Evolutionary conservation across 2,329 filamentous ascomycete genomes (phyloP), one percentile per base, ranked within the genome.

Genomic region (Exophiala viscosa): DNA sequence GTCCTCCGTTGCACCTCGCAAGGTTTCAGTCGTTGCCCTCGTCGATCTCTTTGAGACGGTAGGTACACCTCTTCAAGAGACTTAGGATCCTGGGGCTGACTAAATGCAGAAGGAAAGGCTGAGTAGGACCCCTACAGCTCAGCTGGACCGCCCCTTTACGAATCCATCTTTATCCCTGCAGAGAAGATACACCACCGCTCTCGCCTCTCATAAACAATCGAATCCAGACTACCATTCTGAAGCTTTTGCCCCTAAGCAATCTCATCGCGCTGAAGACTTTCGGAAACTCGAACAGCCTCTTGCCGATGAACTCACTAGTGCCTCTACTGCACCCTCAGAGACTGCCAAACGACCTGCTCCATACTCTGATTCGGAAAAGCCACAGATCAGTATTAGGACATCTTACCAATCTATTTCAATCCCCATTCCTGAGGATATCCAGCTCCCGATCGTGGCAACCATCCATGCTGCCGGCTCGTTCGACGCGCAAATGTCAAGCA

Each of bases 31-130:
- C 17, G 48, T 55, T 33, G 32, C 36, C 28, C 55, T 60, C 8
- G 46, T 59, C 20, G 44, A 33, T 36, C 31, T 48, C 44, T 58
- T 58, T 34, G 58, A 60, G 46, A 51, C 40, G 18, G 58, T 59
- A 50, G 23, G 55, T 4, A 10, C 35, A 34, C 32, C 17, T 31
- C 38, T 34, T 5, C 23, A 28, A 28, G 23, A 28, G 15, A 2
- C 45, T 46, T n/a, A 8, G 10, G 10, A 36, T 17, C 13, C 31
- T 15, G 20, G 15, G n/a, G 23, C 31, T 50, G 35, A 48, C 34
- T 32, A 6, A 44, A n/a, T 20, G 13, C 34, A 57, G 55, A 55
- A 50, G 52, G 58, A 52, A 39, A 46, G 35, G 8, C 42, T 50
- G 8, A 48, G 50, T 32, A 48, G 50, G 44, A 36, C 36, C n/a